Evolutionary conservation across 2,329 filamentous ascomycete species (phyloP), one percentile per base, ranked within the genome.

Genomic region (Trichoderma gracile): DNA sequence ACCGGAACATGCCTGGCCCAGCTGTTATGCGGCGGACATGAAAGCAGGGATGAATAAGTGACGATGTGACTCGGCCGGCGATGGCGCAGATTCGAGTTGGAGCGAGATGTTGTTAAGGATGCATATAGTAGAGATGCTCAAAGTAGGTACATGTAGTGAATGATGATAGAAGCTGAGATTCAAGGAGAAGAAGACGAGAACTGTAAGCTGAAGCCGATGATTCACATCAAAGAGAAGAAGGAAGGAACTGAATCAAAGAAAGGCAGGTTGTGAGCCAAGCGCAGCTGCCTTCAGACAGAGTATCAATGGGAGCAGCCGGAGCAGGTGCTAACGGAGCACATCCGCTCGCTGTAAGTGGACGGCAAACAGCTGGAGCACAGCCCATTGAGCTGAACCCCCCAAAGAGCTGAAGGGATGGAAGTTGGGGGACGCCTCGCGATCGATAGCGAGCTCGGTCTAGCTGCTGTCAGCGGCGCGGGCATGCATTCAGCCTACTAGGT

Each of bases 1-100:
- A 69, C 55, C 67, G 67, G 42, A 75, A 68, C 73, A 76, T 73
- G 55, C 63, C 30, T 46, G 47, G 53, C 27, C 49, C 49, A 52
- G 49, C 49, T 52, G 40, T 59, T 54, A 64, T 59, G 59, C 27
- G 17, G 47, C 54, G 40, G 46, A 45, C 54, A 59, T 50, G 21
- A 56, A 43, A 33, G 59, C 50, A 27, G 46, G 53, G 46, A 15
- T n/a, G n/a, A n/a, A n/a, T n/a, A 53, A 33, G 49, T 43, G 30
- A 33, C 17, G n/a, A 38, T 42, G 42, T 47, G 49, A 43, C 42
- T 63, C 38, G 43, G 19, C 45, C 43, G 40, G n/a, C 43, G 50
- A 63, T 56, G 15, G 47, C 42, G 27, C 27, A 47, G 42, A 21
- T 25, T 54, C 59, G 49, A 38, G 33, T 19, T n/a, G 25, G 7